Evolutionary conservation across 2,329 filamentous ascomycete species (phyloP), one percentile per base, ranked within the genome.

Genomic region (Cercospora sesami): DNA sequence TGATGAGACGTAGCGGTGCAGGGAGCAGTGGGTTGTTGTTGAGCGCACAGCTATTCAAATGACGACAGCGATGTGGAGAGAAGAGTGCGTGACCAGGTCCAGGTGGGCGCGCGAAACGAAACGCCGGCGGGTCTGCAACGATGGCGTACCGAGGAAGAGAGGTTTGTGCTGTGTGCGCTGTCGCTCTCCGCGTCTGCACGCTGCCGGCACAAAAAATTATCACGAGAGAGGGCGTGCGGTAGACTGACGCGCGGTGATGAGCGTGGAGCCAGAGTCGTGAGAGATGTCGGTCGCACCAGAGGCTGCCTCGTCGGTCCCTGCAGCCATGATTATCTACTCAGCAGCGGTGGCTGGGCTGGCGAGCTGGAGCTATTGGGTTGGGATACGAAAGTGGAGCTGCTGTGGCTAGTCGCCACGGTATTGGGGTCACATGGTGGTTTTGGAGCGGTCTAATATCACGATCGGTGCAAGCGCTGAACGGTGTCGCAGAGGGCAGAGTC

Each of bases 21-120:
- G 64, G 64, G 33, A 28, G 26, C 42, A 39, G 64, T 55, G 61
- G 61, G 48, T 10, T 36, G 61, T 63, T 36, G 39, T 36, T 31
- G 61, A 63, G 48, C 45, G 51, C 48, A 48, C 26, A 63, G 61
- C 61, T 33, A 18, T 26, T 53, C 28, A 16, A 57, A 63, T 63
- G 61, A 63, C 61, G 61, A 63, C 61, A 63, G 61, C 36, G 23
- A 42, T 58, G 60, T 55, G 45, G 61, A 63, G 61, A 14, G 28
- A 23, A 7, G 33, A 33, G 26, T 55, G 26, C 33, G 61, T 14
- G 61, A 55, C 61, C 14, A 55, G 61, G 61, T 63, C 61, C 16
- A 55, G 45, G 48, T 63, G 30, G 61, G 10, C 26, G n/a, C 53
- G 45, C 45, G 30, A 63, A 30, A 36, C 30, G 30, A 63, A 30